phyloP scores from a whole-genome alignment of 2,329 filamentous ascomycete species.

The Paecilomyces sp. region DNA sequence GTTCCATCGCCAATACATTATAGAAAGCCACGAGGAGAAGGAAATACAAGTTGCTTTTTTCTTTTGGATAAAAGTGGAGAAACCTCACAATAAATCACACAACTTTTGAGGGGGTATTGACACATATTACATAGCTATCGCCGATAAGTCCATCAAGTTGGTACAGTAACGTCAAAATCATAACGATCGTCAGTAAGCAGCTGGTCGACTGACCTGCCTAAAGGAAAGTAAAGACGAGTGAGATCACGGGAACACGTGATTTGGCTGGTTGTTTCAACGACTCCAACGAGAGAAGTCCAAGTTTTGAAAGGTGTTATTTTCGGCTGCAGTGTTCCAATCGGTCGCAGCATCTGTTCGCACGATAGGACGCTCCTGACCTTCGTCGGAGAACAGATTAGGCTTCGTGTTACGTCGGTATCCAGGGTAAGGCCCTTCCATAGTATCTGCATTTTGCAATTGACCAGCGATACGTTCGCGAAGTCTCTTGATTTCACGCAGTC shows the following conservation, averaged over 20 bases:
- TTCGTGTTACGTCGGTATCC: slow-evolving; percentile 31
- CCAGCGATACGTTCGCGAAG: slow-evolving; percentile 56
- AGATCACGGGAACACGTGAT: not conserved
- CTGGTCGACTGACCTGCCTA: not conserved
- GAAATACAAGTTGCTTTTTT: not conserved
- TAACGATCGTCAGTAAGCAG: not conserved
- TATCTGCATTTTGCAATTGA: slow-evolving; percentile 19
- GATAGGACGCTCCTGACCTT: slow-evolving; percentile 23
- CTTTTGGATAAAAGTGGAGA: slow-evolving; percentile 1
- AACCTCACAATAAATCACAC: slow-evolving; percentile 9
- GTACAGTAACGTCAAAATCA: not conserved
- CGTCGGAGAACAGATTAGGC: slow-evolving; percentile 29
- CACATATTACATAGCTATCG: slow-evolving; percentile 8
- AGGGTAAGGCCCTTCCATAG: slow-evolving; percentile 23
- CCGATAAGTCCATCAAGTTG: slow-evolving; percentile 1
- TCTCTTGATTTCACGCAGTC: slow-evolving; percentile 75
- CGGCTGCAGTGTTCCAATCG: slow-evolving; percentile 31
- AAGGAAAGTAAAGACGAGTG: not conserved
- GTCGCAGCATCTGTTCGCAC: slow-evolving; percentile 26
- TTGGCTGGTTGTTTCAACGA: slow-evolving; percentile 15
- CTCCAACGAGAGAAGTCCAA: slow-evolving; percentile 38
- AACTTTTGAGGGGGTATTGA: slow-evolving; percentile 20
- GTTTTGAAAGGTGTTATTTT: slow-evolving; percentile 30
- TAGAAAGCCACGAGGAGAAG: not conserved
- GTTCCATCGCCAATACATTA: not conserved